Percentiles rank a stretch among this genome's conserved stretches.
phyloP scores from a whole-genome alignment of 768 basidiomycete species.

The Hericium rajendrae region DNA sequence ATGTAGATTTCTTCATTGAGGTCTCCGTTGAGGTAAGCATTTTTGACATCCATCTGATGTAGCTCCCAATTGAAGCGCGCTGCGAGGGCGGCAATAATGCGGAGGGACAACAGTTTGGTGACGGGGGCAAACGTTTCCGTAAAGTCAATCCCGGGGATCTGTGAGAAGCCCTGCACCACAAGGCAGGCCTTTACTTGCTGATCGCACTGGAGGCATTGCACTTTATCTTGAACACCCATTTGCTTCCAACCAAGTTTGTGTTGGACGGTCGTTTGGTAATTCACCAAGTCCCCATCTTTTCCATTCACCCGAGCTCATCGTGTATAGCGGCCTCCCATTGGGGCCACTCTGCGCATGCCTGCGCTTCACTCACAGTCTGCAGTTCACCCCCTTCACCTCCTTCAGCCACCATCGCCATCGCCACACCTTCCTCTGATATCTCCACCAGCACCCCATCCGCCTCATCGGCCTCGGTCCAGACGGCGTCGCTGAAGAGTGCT shows the following conservation, averaged over 20 bases:
- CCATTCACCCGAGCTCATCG: neutral
- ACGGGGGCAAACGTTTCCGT: constrained; percentile 31
- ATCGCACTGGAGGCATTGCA: constrained; percentile 16
- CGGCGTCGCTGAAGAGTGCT: too few relatives aligned
- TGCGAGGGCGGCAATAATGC: constrained; percentile 27
- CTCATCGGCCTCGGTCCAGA: too few relatives aligned
- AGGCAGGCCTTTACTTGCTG: constrained; percentile 26
- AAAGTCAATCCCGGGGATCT: constrained; percentile 33
- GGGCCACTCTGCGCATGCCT: too few relatives aligned
- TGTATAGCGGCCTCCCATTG: too few relatives aligned
- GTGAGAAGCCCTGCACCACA: constrained; percentile 34
- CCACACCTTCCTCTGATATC: too few relatives aligned
- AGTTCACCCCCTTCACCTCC: too few relatives aligned
- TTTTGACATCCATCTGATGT: constrained; percentile 22
- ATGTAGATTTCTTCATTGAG: constrained; percentile 13
- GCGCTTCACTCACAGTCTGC: too few relatives aligned
- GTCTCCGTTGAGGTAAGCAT: constrained; percentile 28
- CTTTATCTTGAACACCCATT: constrained; percentile 23
- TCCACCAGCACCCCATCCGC: too few relatives aligned
- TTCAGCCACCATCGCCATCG: too few relatives aligned
- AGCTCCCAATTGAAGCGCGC: constrained; percentile 24
- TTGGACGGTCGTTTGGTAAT: neutral
- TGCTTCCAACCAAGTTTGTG: neutral
- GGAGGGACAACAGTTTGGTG: constrained; percentile 4
- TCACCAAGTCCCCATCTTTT: neutral